phyloP scores from a whole-genome alignment of 2,329 filamentous ascomycete genomes.

The Aspergillus sclerotialis region DNA sequence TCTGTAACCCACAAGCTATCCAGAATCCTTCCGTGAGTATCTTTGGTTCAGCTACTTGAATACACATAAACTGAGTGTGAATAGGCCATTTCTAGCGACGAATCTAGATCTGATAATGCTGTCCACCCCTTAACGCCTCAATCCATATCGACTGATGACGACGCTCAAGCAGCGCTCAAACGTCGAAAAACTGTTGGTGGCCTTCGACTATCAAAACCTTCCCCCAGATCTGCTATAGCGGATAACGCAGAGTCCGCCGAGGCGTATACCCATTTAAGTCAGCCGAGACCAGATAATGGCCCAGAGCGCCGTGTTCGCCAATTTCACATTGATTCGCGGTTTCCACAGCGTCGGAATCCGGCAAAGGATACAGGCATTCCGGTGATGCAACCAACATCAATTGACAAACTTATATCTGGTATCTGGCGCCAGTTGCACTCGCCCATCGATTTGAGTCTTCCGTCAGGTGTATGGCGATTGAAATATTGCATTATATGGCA shows the following conservation, averaged over 20 bases:
- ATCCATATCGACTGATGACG: constrained; percentile 3
- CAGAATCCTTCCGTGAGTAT: background rate
- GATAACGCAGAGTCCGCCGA: background rate
- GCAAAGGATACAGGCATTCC: constrained; percentile 26
- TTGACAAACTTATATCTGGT: constrained; percentile 43
- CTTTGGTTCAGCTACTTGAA: background rate
- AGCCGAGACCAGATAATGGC: background rate
- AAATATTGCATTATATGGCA: background rate
- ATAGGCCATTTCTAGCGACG: background rate
- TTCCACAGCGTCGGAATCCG: constrained; percentile 16
- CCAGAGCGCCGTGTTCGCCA: constrained; percentile 11
- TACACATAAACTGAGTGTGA: background rate
- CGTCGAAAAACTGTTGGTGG: constrained; percentile 27
- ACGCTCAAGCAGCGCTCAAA: constrained; percentile 4
- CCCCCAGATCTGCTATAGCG: background rate
- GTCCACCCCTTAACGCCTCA: constrained; percentile 1
- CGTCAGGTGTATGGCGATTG: constrained; percentile 7
- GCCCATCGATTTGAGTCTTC: constrained; percentile 10
- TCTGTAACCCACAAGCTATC: constrained; percentile 3
- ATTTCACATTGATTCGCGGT: constrained; percentile 18
- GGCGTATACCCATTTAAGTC: background rate
- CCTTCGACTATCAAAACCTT: constrained; percentile 16
- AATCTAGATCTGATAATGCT: background rate
- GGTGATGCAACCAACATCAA: constrained; percentile 40
- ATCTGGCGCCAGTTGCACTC: constrained; percentile 45